A percentile compares a stretch with the other conserved stretches of the same genome.
Conservation (phyloP, 2,329 filamentous ascomycete genomes). For the Chlorencoelia australis region DNA sequence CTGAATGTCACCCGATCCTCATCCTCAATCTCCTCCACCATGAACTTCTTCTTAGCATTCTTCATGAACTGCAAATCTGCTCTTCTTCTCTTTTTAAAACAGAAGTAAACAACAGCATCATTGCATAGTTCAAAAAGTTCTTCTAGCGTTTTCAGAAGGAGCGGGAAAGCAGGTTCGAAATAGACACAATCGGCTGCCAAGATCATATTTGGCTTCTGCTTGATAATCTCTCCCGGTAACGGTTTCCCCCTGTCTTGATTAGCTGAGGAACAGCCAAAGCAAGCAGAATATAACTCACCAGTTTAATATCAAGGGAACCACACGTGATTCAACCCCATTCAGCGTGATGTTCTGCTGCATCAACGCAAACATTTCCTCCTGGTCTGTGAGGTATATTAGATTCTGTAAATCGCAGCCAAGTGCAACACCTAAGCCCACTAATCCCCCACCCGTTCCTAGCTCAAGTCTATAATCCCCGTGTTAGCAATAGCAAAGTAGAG, state of each 20-base stretch:
- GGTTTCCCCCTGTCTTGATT: conserved; percentile 44
- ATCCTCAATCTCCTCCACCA: conserved; percentile 51
- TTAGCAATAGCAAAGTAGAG: background rate
- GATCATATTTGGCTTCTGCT: conserved; percentile 63
- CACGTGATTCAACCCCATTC: conserved; percentile 57
- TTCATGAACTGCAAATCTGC: conserved; percentile 71
- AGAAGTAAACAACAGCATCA: conserved; percentile 60
- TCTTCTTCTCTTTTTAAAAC: conserved; percentile 85
- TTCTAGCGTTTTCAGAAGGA: conserved; percentile 69
- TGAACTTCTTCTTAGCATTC: conserved; percentile 56
- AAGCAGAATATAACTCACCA: conserved; percentile 47
- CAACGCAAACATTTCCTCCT: conserved; percentile 71
- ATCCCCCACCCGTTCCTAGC: conserved; percentile 81
- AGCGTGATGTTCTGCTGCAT: conserved; percentile 83
- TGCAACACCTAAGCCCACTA: conserved; percentile 62
- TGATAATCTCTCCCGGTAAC: conserved; percentile 41
- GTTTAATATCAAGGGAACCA: conserved; percentile 63
- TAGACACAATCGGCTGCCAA: conserved; percentile 97
- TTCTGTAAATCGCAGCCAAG: conserved; percentile 42
- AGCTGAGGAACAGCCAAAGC: background rate
- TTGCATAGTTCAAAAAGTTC: conserved; percentile 67
- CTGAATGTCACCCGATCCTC: conserved; percentile 48
- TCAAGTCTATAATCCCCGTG: conserved; percentile 56
- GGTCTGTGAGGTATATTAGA: conserved; percentile 76
- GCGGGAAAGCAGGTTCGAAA: conserved; percentile 88